Evolutionary conservation across 805 yeast species (phyloP).

Genomic region (Candida ulmi): DNA sequence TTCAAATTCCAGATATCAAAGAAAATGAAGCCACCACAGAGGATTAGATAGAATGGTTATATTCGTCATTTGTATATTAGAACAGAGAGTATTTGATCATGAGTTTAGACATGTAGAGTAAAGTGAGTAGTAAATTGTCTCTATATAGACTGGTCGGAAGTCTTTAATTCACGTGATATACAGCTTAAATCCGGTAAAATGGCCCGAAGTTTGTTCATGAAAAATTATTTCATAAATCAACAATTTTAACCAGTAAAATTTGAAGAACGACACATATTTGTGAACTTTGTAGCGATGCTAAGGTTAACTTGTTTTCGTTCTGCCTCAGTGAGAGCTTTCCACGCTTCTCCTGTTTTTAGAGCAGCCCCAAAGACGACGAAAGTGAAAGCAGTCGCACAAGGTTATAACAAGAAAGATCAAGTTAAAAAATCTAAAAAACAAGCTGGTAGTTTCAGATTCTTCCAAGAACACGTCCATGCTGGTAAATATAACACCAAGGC

Average conservation of each 20-base stretch:
- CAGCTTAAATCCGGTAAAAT: too few species aligned
- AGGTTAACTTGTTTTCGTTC: not conserved
- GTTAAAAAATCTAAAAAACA: conserved; percentile 10
- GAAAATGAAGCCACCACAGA: conserved; percentile 5
- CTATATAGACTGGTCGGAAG: too few species aligned
- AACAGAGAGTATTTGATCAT: too few species aligned
- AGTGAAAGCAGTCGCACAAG: conserved; percentile 11
- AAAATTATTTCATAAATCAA: too few species aligned
- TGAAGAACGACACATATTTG: not conserved
- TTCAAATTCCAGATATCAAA: conserved; percentile 18
- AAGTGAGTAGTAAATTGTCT: too few species aligned
- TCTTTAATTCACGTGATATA: too few species aligned
- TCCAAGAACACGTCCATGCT: conserved; percentile 27
- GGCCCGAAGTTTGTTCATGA: too few species aligned
- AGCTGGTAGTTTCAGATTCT: conserved; percentile 27
- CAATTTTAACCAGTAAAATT: not conserved
- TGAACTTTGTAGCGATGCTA: not conserved
- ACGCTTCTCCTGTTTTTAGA: conserved; percentile 1
- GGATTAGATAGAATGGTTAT: conserved; percentile 2
- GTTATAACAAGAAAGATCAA: conserved; percentile 13
- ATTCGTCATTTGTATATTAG: not conserved
- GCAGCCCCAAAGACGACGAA: conserved; percentile 8
- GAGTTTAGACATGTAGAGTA: too few species aligned
- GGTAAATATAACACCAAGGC: conserved; percentile 26
- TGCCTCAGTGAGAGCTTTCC: conserved; percentile 3